Base-by-base conservation (phyloP, 163 green algal species). In the Scenedesmus sp. region DNA sequence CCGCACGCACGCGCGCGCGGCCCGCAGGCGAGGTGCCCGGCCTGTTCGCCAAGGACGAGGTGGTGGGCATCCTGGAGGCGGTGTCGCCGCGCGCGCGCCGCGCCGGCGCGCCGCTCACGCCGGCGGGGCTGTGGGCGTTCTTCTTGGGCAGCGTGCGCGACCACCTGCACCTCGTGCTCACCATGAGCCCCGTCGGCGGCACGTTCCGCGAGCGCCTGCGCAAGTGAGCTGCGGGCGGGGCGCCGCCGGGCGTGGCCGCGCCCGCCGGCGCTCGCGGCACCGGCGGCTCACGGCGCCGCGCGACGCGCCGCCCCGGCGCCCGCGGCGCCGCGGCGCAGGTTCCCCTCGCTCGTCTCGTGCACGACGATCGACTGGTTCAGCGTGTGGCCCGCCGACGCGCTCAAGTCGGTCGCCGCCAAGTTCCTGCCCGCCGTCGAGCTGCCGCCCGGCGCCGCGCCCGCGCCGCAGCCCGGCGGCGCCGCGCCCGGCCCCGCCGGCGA, bases 331-430 rank as follows among this genome's bases (percentile, higher is more conserved):
- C n/a, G n/a, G n/a, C n/a, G 39, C 73, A 81, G 73, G 62, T 95
- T 95, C 79, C 90, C 90, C 26, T 90, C 89, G 14, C 85, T 95
- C 3, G 89, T 95, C 63, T 93, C 90, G 77, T 95, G 86, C 85
- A 91, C 82, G 81, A 95, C 90, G 44, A 94, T 94, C 60, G 88
- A 94, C 80, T 94, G 88, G 90, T 94, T 92, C 82, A 78, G n/a
- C 28, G 88, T 89, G 67, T 94, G 90, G 90, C 90, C 90, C 6
- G 69, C 67, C 4, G 87, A 94, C 58, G 90, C 90, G 36, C 85
- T 94, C 39, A 83, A 88, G 71, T 88, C 84, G 6, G 90, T 94
- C 7, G 90, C 90, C 14, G 53, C 57, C 10, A 82, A 67, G 50
- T 93, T 92, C 82, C 75, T 94, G 58, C 62, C 81, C 44, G 44